Base-by-base conservation (phyloP, 1,284 basidiomycete genomes). In the Cryptococcus sp. region DNA sequence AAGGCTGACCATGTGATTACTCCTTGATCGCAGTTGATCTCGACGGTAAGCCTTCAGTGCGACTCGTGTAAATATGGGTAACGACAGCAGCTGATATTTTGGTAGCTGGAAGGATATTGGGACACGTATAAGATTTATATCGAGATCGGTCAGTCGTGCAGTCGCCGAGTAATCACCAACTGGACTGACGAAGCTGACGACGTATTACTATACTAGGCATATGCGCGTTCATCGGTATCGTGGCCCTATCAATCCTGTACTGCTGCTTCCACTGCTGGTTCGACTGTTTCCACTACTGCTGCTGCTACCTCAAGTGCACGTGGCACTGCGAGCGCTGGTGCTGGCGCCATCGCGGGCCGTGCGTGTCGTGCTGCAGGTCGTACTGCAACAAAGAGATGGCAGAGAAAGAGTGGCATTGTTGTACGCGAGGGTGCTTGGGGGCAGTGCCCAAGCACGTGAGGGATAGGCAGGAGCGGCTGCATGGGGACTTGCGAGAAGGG, bases 201-300 rank as follows among this genome's bases (percentile, higher is more conserved):
- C 48, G 22, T 22, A 27, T 35, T 35, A 13, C 31, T 25, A 20
- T 20, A 19, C n/a, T 25, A 65, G 57, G 52, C 45, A 55, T 59
- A 23, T 50, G 54, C 67, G 39, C 57, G 11, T 61, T 65, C 52
- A 54, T 61, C 23, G 52, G 52, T 48, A 50, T 59, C 40, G 59
- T 59, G 44, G 49, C 59, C 4, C 46, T 53, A 16, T 55, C 39
- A 17, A 53, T 61, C 42, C 49, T 65, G 22, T 65, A 61, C 48
- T 61, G 57, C 46, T 59, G 54, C 25, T 65, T 54, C 46, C 63
- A 61, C 41, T 65, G 58, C 50, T 35, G 56, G 11, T 54, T 54
- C 47, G 60, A 65, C 42, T 65, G 49, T 31, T 59, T 50, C 45
- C 51, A 57, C 15, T 65, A 57, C 47, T 59, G 54, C 31, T 61